Percentiles rank a stretch among this genome's conserved stretches.
phyloP scores from a whole-genome alignment of 345 rosid genomes.

The Noccaea caerulescens region DNA sequence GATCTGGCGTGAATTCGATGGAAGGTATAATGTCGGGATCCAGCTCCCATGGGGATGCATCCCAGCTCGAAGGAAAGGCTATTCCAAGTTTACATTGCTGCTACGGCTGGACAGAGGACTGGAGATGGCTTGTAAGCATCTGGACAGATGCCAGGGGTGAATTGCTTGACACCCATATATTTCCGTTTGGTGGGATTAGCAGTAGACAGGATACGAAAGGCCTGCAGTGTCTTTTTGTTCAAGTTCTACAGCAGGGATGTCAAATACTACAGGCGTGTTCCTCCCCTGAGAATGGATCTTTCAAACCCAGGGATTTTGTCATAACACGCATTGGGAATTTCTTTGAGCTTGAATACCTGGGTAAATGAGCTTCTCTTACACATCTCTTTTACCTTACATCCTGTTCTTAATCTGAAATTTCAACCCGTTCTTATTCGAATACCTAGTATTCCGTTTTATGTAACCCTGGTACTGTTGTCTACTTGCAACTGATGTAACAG shows the following conservation, averaged over 20 bases:
- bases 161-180: slow-evolving; percentile 92
- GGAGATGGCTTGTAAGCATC: slow-evolving; percentile 99
- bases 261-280: slow-evolving; percentile 89
- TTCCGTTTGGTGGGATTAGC: slow-evolving; percentile 98
- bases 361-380: slow-evolving; percentile 49
- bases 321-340: slow-evolving; percentile 86
- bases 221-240: slow-evolving; percentile 92
- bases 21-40: slow-evolving; percentile 67
- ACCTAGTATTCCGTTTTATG: not conserved
- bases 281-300: slow-evolving; percentile 73
- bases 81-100: slow-evolving; percentile 93
- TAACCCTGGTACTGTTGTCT: slow-evolving; percentile 20
- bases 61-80: slow-evolving; percentile 72
- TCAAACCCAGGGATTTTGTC: slow-evolving; percentile 92
- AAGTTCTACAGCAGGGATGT: slow-evolving; percentile 98
- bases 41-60: slow-evolving; percentile 71
- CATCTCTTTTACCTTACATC: slow-evolving; percentile 17
- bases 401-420: slow-evolving; percentile 11
- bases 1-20: slow-evolving; percentile 56
- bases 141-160: slow-evolving; percentile 99
- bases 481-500: slow-evolving; percentile 52
- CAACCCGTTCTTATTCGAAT: not conserved
- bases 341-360: slow-evolving; percentile 96
- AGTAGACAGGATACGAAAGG: slow-evolving; percentile 99
- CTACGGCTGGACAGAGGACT: slow-evolving; percentile 99